A percentile compares a stretch with the other conserved stretches of the same genome.
Conservation (phyloP, 441 rosid genomes). For the Erodium chrysanthum region DNA sequence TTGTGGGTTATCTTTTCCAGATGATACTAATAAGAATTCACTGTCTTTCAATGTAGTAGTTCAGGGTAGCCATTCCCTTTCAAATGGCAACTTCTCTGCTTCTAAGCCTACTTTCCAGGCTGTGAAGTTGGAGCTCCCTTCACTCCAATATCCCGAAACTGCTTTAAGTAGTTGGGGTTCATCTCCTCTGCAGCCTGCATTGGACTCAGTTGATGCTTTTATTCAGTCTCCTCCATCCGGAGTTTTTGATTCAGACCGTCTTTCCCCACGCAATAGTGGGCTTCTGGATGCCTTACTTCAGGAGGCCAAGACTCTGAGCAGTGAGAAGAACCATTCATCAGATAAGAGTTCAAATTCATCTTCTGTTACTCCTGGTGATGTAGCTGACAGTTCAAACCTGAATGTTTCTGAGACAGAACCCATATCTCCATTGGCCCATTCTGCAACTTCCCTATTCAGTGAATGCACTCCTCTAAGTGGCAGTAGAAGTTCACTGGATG, state of each 20-base stretch:
- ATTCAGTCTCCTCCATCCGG: slow-evolving; percentile 70
- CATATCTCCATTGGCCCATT: slow-evolving; percentile 48
- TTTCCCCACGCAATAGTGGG: slow-evolving; percentile 73
- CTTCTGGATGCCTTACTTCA: slow-evolving; percentile 83
- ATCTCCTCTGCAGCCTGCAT: slow-evolving; percentile 49
- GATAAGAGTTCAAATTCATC: slow-evolving; percentile 64
- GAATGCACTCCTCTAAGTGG: slow-evolving; percentile 49
- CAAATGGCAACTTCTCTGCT: slow-evolving; percentile 81
- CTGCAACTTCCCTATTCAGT: slow-evolving; percentile 52
- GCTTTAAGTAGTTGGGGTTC: slow-evolving; percentile 63
- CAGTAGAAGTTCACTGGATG: slow-evolving; percentile 57
- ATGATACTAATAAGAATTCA: slow-evolving; percentile 34
- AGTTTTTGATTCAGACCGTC: slow-evolving; percentile 37
- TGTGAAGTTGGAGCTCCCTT: slow-evolving; percentile 32
- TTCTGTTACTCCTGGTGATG: slow-evolving; percentile 41
- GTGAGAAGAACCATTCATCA: slow-evolving; percentile 54
- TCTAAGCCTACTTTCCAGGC: slow-evolving; percentile 62
- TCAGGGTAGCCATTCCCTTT: slow-evolving; percentile 69
- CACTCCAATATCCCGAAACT: slow-evolving; percentile 36
- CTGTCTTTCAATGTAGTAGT: slow-evolving; percentile 41
- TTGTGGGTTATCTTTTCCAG: slow-evolving; percentile 43
- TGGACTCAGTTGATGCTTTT: slow-evolving; percentile 59
- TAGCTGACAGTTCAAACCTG: slow-evolving; percentile 42
- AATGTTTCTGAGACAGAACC: slow-evolving; percentile 42
- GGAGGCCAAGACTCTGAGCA: slow-evolving; percentile 57